Evolutionary conservation across 2,329 filamentous ascomycete genomes (phyloP), one percentile per base, ranked within the genome.

Genomic region (Pseudopithomyces maydicus): DNA sequence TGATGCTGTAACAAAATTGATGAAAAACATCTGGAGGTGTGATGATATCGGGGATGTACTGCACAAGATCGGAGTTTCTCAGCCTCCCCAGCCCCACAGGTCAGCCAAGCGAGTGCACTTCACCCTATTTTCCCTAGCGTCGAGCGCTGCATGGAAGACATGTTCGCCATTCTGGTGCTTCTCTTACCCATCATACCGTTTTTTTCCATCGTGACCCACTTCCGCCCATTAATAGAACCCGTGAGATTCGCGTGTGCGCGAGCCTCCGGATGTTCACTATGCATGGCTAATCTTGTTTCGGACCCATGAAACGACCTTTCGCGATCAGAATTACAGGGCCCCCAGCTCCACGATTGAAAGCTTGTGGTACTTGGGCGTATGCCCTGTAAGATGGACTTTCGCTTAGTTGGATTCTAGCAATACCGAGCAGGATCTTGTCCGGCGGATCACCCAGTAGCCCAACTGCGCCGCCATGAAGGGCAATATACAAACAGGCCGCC

Each of bases 401-500:
- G 38, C 38, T 51, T 38, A 42, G 48, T 42, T 43, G 23, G 26
- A 15, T 14, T 17, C 47, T 15, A 42, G 48, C n/a, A 42, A 35
- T 43, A 43, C 38, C 48, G 48, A 51, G 26, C 48, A 51, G 38
- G 48, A 51, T 42, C 38, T 42, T 51, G 48, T 43, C 48, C 48
- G 48, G 23, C 42, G 38, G 38, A 51, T 51, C 47, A 17, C 14
- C 47, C 38, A 42, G 38, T 42, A 51, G n/a, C 26, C 36, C 48
- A 33, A 43, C 48, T 51, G 48, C 48, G 48, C 48, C 48, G 48
- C 48, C 23, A 43, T 42, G 48, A 8, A 42, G 38, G 23, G 38
- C 38, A 43, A 41, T 51, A 51, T 51, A 51, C 48, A 51, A 51
- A 51, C 48, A 38, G 23, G 36, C 23, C 42, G 11, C 26, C 38